Percentiles rank a stretch among this genome's conserved stretches.
These are phyloP conservation scores for Ophiostoma pallidulum DNA, from an alignment of 2,329 filamentous ascomycete species.

Conservation along the genomic window DNA sequence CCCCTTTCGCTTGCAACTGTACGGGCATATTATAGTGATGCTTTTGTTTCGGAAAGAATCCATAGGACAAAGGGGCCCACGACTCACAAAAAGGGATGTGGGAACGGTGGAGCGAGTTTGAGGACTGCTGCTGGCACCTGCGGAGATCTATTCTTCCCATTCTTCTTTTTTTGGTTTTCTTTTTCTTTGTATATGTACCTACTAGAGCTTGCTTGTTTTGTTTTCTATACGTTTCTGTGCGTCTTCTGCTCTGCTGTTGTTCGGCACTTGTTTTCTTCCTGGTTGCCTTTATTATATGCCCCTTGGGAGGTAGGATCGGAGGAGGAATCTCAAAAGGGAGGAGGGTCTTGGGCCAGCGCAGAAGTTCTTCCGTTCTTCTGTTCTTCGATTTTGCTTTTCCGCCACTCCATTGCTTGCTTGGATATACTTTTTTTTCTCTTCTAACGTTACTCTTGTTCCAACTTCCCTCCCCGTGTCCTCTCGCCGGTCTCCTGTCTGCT, in stretches of 20 bases:
- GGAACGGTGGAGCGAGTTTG: too few relatives aligned
- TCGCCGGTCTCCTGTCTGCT: too few relatives aligned
- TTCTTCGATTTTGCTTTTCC: background rate
- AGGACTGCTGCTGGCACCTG: too few relatives aligned
- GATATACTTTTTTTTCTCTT: background rate
- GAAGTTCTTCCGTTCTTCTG: background rate
- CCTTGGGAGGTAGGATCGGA: conserved; percentile 2
- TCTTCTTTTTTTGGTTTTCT: too few relatives aligned
- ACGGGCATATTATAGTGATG: too few relatives aligned
- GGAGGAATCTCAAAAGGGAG: background rate
- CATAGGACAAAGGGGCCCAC: too few relatives aligned
- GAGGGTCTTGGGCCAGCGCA: background rate
- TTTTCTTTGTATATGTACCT: conserved; percentile 6
- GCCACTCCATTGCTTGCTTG: background rate
- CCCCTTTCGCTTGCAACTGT: too few relatives aligned
- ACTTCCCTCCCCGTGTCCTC: background rate
- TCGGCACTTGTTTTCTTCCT: background rate
- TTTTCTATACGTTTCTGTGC: background rate
- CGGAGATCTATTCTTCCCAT: too few relatives aligned
- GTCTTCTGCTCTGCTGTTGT: background rate
- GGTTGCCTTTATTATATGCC: conserved; percentile 2
- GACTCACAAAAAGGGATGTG: too few relatives aligned
- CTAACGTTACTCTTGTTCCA: background rate
- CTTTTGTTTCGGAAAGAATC: too few relatives aligned
- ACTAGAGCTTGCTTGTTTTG: conserved; percentile 7